phyloP scores from a whole-genome alignment of 108 stramenopile species.

The Mayamaea pseudoterrestris region DNA sequence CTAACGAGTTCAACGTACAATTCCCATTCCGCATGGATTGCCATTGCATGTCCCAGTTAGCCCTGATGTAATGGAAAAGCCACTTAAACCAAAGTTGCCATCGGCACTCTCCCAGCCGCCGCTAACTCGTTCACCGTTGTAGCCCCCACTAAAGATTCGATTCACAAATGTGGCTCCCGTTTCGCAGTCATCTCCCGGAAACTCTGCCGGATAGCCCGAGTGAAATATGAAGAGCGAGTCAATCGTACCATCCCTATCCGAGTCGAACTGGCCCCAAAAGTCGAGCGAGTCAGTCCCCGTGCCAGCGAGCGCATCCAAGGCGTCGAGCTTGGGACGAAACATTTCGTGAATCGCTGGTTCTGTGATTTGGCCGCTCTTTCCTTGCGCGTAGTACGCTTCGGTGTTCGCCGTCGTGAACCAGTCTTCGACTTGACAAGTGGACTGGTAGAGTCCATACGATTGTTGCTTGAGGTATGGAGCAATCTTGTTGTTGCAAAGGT shows the following conservation, averaged over 20 bases:
- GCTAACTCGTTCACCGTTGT: too few relatives aligned
- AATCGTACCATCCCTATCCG: slow-evolving; percentile 23
- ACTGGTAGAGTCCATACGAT: slow-evolving; percentile 4
- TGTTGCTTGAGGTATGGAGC: slow-evolving; percentile 12
- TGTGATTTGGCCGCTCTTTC: slow-evolving; percentile 9
- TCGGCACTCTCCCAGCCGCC: slow-evolving; percentile 45
- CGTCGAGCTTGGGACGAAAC: slow-evolving; percentile 1
- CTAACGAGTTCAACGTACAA: too few relatives aligned
- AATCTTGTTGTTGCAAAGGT: slow-evolving; percentile 3
- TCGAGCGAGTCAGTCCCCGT: slow-evolving; percentile 5
- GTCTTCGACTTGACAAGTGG: neutral
- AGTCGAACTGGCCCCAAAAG: slow-evolving; percentile 17
- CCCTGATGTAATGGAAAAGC: neutral
- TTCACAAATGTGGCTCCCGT: too few relatives aligned
- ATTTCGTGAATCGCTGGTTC: neutral
- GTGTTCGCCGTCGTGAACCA: slow-evolving; percentile 5
- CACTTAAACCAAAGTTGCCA: slow-evolving; percentile 13
- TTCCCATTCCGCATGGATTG: too few relatives aligned
- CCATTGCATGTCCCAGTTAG: too few relatives aligned
- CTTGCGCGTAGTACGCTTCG: slow-evolving; percentile 19
- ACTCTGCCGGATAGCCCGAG: slow-evolving; percentile 66
- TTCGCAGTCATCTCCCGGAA: too few relatives aligned
- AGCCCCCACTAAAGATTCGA: too few relatives aligned
- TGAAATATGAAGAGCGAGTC: slow-evolving; percentile 57
- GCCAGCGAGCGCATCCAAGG: neutral